Evolutionary conservation across 192 early-diverging fungal genomes (phyloP).

Genomic region (Tieghemiomyces parasiticus): DNA sequence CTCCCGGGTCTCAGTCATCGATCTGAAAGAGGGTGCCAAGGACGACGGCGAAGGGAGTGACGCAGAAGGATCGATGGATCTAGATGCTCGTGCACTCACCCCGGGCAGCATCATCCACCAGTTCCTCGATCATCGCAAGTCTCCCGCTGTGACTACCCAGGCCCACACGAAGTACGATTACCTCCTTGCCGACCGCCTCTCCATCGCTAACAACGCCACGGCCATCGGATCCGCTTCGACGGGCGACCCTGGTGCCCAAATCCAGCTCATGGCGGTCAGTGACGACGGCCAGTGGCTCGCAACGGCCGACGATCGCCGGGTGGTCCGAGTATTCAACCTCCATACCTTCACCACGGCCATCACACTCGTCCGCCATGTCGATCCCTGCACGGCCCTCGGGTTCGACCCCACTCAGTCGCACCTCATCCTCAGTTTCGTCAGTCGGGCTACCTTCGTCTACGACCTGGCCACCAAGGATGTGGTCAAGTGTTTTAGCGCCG

Average conservation of each 20-base stretch:
- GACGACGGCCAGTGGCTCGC: not conserved
- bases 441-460: not conserved
- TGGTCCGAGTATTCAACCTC: not conserved
- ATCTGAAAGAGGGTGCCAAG: too few species aligned
- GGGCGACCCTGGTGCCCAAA: too few species aligned
- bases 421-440: not conserved
- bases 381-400: not conserved
- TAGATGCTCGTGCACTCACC: not conserved
- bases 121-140: not conserved
- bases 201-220: too few species aligned
- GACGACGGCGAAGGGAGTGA: too few species aligned
- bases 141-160: not conserved
- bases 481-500: too few species aligned
- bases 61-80: too few species aligned
- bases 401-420: not conserved
- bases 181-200: not conserved
- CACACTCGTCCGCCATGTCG: not conserved
- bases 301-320: not conserved
- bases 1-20: not conserved
- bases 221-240: too few species aligned
- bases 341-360: not conserved
- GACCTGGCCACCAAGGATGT: not conserved
- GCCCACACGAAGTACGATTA: not conserved
- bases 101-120: not conserved
- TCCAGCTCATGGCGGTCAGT: not conserved